Evolutionary conservation across 2,329 filamentous ascomycete genomes (phyloP).

Genomic region (Ophiostoma montium): DNA sequence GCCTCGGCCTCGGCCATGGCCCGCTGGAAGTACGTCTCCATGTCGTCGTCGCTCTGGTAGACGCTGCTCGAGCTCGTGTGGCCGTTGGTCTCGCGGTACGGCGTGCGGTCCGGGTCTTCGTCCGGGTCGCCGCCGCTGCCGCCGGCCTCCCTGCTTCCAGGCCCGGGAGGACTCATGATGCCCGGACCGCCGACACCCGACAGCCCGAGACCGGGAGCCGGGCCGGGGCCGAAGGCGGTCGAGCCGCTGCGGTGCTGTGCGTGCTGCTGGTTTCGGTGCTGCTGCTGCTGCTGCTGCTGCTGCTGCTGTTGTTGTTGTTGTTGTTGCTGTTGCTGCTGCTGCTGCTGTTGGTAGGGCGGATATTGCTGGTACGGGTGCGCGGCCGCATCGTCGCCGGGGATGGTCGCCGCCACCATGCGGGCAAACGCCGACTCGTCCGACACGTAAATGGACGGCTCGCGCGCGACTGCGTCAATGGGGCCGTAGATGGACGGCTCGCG

Average conservation of each 20-base stretch:
- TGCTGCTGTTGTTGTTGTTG: conserved; percentile 14
- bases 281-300: background rate
- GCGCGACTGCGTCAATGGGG: too few species aligned
- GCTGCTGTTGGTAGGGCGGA: background rate
- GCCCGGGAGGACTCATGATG: too few species aligned
- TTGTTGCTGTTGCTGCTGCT: background rate
- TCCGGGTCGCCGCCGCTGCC: background rate
- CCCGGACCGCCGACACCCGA: background rate
- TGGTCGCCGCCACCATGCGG: conserved; percentile 14
- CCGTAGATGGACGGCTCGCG: conserved; percentile 41
- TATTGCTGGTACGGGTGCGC: background rate
- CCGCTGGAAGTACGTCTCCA: background rate
- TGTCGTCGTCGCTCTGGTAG: background rate
- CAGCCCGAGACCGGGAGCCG: background rate
- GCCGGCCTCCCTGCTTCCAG: too few species aligned
- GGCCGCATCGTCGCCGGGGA: conserved; percentile 14
- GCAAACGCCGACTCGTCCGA: conserved; percentile 42
- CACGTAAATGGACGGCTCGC: conserved; percentile 34
- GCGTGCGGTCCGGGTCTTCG: background rate
- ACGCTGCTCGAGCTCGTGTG: background rate
- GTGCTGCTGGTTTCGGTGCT: background rate
- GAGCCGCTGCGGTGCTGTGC: background rate
- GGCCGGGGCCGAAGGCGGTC: background rate
- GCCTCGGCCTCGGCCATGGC: too few species aligned
- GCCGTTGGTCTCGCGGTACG: background rate